Percentiles rank a stretch among this genome's conserved stretches.
phyloP scores from a whole-genome alignment of 192 early-diverging fungal species.

The Phlyctochytrium arcticum region DNA sequence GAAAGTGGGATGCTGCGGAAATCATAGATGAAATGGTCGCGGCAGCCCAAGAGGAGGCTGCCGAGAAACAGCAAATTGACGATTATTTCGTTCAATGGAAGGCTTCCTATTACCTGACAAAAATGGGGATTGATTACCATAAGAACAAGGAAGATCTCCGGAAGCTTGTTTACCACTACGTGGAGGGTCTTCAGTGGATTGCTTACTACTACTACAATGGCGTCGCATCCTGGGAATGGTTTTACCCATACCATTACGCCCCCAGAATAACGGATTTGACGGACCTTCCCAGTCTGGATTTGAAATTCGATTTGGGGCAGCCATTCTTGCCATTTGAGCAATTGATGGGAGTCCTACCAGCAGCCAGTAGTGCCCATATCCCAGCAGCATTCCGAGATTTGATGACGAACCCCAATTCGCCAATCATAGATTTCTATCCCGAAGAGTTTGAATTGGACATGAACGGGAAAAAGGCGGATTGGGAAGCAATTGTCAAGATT shows the following conservation, averaged over 20 bases:
- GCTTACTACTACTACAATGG: constrained; percentile 93
- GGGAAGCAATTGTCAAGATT: constrained; percentile 86
- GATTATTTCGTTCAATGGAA: constrained; percentile 57
- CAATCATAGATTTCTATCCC: constrained; percentile 96
- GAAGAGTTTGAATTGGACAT: constrained; percentile 83
- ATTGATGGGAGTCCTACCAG: constrained; percentile 93
- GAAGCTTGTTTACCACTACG: constrained; percentile 55
- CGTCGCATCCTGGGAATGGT: constrained; percentile 95
- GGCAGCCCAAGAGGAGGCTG: constrained; percentile 19
- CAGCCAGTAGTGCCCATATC: constrained; percentile 63
- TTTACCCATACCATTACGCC: constrained; percentile 96
- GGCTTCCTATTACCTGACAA: constrained; percentile 43
- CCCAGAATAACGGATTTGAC: constrained; percentile 72
- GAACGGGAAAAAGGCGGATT: constrained; percentile 93
- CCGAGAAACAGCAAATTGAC: constrained; percentile 35
- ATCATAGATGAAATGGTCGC: constrained; percentile 60
- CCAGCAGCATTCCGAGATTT: constrained; percentile 47
- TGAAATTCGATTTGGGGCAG: constrained; percentile 75
- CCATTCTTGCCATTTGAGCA: constrained; percentile 94
- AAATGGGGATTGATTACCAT: constrained; percentile 39
- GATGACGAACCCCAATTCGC: constrained; percentile 78
- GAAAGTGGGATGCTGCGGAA: constrained; percentile 48
- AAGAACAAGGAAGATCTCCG: constrained; percentile 37
- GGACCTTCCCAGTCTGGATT: constrained; percentile 66
- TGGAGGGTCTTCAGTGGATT: constrained; percentile 96